These are phyloP conservation scores for Penicillium sp. DNA, from an alignment of 2,329 filamentous ascomycete species.

Conservation along the genomic window DNA sequence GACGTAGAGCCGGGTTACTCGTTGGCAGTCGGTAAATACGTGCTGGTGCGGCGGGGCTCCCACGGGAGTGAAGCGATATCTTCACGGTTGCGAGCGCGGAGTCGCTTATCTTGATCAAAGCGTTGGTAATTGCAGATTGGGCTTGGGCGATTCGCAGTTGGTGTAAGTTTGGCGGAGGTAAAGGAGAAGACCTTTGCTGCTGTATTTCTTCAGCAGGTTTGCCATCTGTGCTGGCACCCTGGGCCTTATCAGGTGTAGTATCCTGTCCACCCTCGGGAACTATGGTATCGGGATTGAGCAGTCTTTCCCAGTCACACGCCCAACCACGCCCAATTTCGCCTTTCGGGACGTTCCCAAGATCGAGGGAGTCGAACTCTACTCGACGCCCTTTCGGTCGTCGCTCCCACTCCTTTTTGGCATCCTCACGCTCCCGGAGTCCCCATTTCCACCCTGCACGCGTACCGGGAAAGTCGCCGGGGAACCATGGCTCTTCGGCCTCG, in stretches of 20 bases:
- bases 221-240: slow-evolving; percentile 19
- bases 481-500: slow-evolving; percentile 78
- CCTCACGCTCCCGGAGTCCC: slow-evolving; percentile 70
- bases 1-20: slow-evolving; percentile 58
- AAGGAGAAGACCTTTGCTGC: background rate
- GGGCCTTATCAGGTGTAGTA: slow-evolving; percentile 14
- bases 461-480: slow-evolving; percentile 82
- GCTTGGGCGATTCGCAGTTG: slow-evolving; percentile 49
- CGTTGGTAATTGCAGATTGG: slow-evolving; percentile 26
- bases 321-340: slow-evolving; percentile 84
- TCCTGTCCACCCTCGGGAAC: slow-evolving; percentile 8
- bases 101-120: slow-evolving; percentile 27
- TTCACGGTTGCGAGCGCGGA: slow-evolving; percentile 63
- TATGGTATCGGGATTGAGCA: slow-evolving; percentile 54
- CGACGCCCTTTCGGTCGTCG: slow-evolving; percentile 81
- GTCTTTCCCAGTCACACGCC: slow-evolving; percentile 78
- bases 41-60: slow-evolving; percentile 72
- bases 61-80: slow-evolving; percentile 71
- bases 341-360: slow-evolving; percentile 73
- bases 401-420: slow-evolving; percentile 70
- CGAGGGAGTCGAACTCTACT: slow-evolving; percentile 73
- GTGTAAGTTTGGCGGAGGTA: slow-evolving; percentile 39
- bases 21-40: slow-evolving; percentile 86
- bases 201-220: background rate
- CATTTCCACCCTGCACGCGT: slow-evolving; percentile 79